Conservation (phyloP, 371 early-diverging fungal genomes). For the Mucor piriformis region DNA sequence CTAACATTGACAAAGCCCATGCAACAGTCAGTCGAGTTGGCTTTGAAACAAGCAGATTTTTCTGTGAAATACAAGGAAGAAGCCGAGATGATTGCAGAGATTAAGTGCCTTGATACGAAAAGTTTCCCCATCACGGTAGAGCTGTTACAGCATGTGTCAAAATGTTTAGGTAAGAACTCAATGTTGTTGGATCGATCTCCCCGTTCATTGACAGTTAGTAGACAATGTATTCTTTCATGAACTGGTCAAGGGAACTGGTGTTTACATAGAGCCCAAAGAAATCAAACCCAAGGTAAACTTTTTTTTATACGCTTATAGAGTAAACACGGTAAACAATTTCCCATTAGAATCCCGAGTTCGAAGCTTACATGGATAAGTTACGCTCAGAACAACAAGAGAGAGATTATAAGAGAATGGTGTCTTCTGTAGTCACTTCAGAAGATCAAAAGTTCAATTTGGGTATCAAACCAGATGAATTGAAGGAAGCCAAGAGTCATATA, state of each 20-base stretch:
- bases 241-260: conserved; percentile 29
- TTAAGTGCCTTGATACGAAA: conserved; percentile 12
- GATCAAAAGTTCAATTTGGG: conserved; percentile 36
- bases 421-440: conserved; percentile 33
- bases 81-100: conserved; percentile 20
- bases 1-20: conserved; percentile 31
- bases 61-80: conserved; percentile 22
- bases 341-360: conserved; percentile 34
- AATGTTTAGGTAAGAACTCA: background rate
- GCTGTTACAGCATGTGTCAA: conserved; percentile 23
- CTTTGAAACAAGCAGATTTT: conserved; percentile 14
- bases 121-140: conserved; percentile 28
- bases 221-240: conserved; percentile 37
- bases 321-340: background rate
- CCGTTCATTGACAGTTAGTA: background rate
- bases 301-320: background rate
- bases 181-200: background rate
- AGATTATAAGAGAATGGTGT: conserved; percentile 41
- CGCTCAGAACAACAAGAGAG: conserved; percentile 33
- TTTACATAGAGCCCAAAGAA: conserved; percentile 37
- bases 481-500: conserved; percentile 53
- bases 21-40: conserved; percentile 19
- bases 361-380: conserved; percentile 36
- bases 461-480: conserved; percentile 47
- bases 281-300: conserved; percentile 21